Percentiles rank a stretch among this genome's conserved stretches.
These are phyloP conservation scores for Diaporthe velutina DNA, from an alignment of 2,329 filamentous ascomycete species.

Conservation along the genomic window DNA sequence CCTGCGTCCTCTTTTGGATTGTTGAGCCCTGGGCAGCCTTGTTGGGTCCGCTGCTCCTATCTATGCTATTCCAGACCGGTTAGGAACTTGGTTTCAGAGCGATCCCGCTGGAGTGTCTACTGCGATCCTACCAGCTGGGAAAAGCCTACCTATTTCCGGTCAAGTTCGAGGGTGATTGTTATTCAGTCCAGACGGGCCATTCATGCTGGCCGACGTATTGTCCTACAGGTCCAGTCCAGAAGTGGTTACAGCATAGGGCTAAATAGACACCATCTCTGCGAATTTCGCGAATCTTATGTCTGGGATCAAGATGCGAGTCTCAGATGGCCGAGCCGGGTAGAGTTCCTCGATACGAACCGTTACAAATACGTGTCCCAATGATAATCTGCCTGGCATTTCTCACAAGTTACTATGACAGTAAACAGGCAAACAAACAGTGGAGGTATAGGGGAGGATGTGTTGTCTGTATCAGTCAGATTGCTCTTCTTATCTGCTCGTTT, in stretches of 20 bases:
- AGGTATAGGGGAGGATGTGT: not conserved
- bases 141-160: not conserved
- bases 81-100: slow-evolving; percentile 6
- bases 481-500: slow-evolving; percentile 22
- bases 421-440: not conserved
- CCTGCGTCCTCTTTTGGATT: not conserved
- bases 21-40: slow-evolving; percentile 8
- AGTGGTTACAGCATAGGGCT: not conserved
- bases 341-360: not conserved
- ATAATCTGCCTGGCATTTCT: slow-evolving; percentile 27
- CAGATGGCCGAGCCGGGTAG: slow-evolving; percentile 5
- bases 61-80: not conserved
- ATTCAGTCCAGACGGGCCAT: not conserved
- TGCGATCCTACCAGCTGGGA: not conserved
- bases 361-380: slow-evolving; percentile 16
- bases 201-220: not conserved
- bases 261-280: slow-evolving; percentile 4
- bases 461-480: slow-evolving; percentile 18
- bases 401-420: not conserved
- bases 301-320: slow-evolving; percentile 24
- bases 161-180: not conserved
- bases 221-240: not conserved
- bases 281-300: slow-evolving; percentile 15
- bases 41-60: not conserved
- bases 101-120: slow-evolving; percentile 6